Evolutionary conservation across 371 early-diverging fungal species (phyloP).

Genomic region (Globomyces sp.): DNA sequence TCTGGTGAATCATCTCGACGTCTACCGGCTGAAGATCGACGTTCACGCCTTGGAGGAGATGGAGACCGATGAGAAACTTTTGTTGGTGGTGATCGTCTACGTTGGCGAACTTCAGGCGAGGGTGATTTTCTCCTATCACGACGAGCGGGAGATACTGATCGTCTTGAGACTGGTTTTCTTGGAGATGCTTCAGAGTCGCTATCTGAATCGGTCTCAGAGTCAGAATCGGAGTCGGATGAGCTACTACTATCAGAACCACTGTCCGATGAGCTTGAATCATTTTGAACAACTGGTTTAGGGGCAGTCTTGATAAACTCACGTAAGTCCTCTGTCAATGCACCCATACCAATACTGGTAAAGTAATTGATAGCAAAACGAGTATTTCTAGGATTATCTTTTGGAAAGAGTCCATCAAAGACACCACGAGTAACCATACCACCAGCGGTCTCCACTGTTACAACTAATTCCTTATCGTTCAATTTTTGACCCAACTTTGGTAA

Average conservation of each 20-base stretch:
- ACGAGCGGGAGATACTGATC: too few species aligned
- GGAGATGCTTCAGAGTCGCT: constrained; percentile 8
- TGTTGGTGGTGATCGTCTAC: not conserved
- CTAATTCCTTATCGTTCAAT: constrained; percentile 53
- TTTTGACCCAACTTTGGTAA: constrained; percentile 73
- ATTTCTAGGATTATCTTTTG: constrained; percentile 80
- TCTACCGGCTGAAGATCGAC: too few species aligned
- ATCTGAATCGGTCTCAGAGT: constrained; percentile 17
- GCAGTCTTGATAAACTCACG: constrained; percentile 67
- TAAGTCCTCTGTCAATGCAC: constrained; percentile 89
- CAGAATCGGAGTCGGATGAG: constrained; percentile 25
- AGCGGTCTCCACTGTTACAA: constrained; percentile 38
- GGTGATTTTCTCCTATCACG: not conserved
- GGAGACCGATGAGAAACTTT: not conserved
- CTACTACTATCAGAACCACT: constrained; percentile 36
- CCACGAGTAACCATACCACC: constrained; percentile 35
- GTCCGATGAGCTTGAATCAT: constrained; percentile 25
- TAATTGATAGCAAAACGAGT: constrained; percentile 97
- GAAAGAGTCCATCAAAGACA: constrained; percentile 84
- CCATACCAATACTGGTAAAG: constrained; percentile 92
- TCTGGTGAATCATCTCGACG: too few species aligned
- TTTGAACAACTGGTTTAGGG: constrained; percentile 36
- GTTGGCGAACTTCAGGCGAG: not conserved
- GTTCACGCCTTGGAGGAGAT: not conserved
- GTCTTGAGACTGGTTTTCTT: too few species aligned